These are phyloP conservation scores for Dicorynia guianensis DNA, from an alignment of 306 rosid genomes.

Conservation along the genomic window DNA sequence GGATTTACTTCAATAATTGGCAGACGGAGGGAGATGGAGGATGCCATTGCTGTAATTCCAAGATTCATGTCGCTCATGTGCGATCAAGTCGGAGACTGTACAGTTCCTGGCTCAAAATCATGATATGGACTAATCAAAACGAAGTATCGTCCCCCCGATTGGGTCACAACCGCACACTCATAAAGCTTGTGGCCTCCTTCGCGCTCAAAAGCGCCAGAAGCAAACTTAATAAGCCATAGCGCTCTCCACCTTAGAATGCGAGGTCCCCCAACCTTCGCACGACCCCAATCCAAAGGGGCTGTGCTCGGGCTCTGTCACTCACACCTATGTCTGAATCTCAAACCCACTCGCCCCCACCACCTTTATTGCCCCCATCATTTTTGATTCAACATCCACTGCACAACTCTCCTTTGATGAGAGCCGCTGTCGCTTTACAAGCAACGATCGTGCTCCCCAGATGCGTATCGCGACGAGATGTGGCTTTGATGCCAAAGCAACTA, in stretches of 20 bases:
- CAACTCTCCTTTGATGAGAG: too few relatives aligned
- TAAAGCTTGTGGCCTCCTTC: slow-evolving; percentile 5
- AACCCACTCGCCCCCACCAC: slow-evolving; percentile 29
- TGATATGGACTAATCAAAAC: slow-evolving; percentile 70
- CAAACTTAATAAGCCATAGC: slow-evolving; percentile 54
- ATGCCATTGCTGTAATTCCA: slow-evolving; percentile 69
- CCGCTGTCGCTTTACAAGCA: slow-evolving; percentile 81
- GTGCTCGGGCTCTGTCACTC: slow-evolving; percentile 37
- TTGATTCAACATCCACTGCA: slow-evolving; percentile 40
- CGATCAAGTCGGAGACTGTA: slow-evolving; percentile 77
- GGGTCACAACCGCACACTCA: slow-evolving; percentile 16
- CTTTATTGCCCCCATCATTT: slow-evolving; percentile 9
- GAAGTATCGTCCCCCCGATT: slow-evolving; percentile 28
- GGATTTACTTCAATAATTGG: slow-evolving; percentile 77
- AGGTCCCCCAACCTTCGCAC: slow-evolving; percentile 90
- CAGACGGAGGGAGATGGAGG: slow-evolving; percentile 84
- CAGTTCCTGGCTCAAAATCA: slow-evolving; percentile 68
- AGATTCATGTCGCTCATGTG: slow-evolving; percentile 68
- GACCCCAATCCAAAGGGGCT: slow-evolving; percentile 48
- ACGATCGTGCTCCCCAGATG: slow-evolving; percentile 91
- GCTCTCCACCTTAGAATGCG: slow-evolving; percentile 61
- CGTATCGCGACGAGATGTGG: slow-evolving; percentile 86
- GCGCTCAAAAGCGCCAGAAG: slow-evolving; percentile 17
- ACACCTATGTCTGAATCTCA: slow-evolving; percentile 47
- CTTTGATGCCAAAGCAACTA: slow-evolving; percentile 73